Base-by-base conservation (phyloP, 1,284 basidiomycete genomes). In the Boletus mariae region DNA sequence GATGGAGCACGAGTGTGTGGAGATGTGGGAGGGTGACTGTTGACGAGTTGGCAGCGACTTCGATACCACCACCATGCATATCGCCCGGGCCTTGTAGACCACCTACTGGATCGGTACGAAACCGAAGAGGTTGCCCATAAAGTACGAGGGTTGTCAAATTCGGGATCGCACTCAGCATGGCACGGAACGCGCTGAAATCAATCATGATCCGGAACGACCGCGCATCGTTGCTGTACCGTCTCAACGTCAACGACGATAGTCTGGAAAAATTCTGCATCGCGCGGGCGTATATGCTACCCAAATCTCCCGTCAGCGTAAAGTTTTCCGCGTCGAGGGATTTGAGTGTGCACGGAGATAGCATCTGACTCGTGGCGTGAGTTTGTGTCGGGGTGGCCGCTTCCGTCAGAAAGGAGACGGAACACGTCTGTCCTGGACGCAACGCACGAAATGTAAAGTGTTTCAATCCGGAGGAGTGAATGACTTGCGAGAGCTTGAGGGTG, bases 391-490 rank as follows among this genome's bases (percentile, higher is more conserved):
- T 50, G 41, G 61, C 45, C 1, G 32, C 35, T 26, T 58, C 57
- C 53, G 51, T 65, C 43, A 66, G 48, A 57, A 66, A 69, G 31
- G 63, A 54, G 25, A 62, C 38, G 17, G 65, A 51, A 41, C 65
- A 70, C 1, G 58, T 69, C 20, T 66, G 65, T 31, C 68, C 65
- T 13, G 68, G 67, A 9, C 64, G 63, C 11, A 63, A 37, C n/a
- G 68, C 67, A n/a, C 64, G 61, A 50, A 66, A 66, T 17, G 57
- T 54, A 31, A 69, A 67, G 51, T 66, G 59, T 31, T 58, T 67
- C 53, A 66, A 57, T 25, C 57, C 49, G 5, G 65, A 43, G 47
- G 69, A 57, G 35, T 51, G 47, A 5, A 55, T 31, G 3, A 53
- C 17, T 1, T 66, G 61, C 11, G 63, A 52, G 8, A 66, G 57